A percentile compares a stretch with the other conserved stretches of the same genome.
phyloP scores from a whole-genome alignment of 495 filamentous ascomycete species.

The Lentithecium fluviatile region DNA sequence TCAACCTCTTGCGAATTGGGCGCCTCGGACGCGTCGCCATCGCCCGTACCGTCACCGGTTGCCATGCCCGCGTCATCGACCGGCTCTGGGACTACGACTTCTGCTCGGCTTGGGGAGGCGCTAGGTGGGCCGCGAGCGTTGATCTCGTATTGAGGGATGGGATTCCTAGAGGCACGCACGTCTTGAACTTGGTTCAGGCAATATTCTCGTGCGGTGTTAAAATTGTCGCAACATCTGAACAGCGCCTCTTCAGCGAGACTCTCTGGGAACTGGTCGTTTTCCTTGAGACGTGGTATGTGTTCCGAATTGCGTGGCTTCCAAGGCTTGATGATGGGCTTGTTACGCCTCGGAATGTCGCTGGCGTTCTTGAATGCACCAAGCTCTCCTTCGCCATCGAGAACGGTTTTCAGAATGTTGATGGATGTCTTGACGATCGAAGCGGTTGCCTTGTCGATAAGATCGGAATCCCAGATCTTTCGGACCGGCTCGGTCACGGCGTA shows the following conservation, averaged over 20 bases:
- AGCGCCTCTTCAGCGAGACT: constrained; percentile 73
- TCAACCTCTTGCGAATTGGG: constrained; percentile 27
- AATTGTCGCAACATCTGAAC: constrained; percentile 73
- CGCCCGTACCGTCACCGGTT: constrained; percentile 10
- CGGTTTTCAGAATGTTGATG: constrained; percentile 78
- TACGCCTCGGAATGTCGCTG: constrained; percentile 52
- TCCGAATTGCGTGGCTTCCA: constrained; percentile 38
- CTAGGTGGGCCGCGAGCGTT: constrained; percentile 5
- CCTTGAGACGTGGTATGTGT: constrained; percentile 44
- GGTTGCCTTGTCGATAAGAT: constrained; percentile 73
- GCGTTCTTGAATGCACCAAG: constrained; percentile 59
- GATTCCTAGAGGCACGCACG: constrained; percentile 52
- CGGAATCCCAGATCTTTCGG: constrained; percentile 77
- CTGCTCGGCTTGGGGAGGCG: constrained; percentile 26
- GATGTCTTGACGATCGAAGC: constrained; percentile 72
- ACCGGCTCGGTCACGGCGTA: constrained; percentile 78
- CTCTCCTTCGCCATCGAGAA: constrained; percentile 76
- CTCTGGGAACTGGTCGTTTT: constrained; percentile 54
- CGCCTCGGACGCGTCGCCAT: constrained; percentile 18
- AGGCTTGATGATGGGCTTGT: constrained; percentile 43
- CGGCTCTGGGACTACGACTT: constrained; percentile 25
- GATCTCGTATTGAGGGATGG: constrained; percentile 60
- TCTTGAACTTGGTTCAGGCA: constrained; percentile 57
- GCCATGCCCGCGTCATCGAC: constrained; percentile 20
- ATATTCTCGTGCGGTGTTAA: constrained; percentile 65